phyloP scores from a whole-genome alignment of 2,329 filamentous ascomycete species.

The Sporothrix inflata region DNA sequence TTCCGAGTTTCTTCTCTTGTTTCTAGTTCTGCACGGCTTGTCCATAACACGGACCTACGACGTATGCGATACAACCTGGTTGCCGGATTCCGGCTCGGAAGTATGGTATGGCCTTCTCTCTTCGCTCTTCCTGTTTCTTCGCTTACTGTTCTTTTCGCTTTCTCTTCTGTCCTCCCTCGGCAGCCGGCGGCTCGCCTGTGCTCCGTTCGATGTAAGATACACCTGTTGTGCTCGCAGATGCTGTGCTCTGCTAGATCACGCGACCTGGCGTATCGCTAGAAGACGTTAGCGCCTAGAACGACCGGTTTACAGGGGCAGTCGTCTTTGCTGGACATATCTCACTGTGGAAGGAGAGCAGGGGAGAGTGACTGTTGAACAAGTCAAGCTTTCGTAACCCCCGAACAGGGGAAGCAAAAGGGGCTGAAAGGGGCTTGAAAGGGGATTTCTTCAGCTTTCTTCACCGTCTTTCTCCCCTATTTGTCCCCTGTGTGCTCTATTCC shows the following conservation, averaged over 20 bases:
- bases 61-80: constrained; percentile 3
- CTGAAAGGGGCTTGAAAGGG: not conserved
- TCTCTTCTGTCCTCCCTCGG: not conserved
- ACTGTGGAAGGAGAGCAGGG: not conserved
- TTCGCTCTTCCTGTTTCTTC: not conserved
- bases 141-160: not conserved
- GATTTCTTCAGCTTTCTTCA: not conserved
- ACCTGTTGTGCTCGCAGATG: not conserved
- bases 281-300: not conserved
- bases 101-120: not conserved
- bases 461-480: constrained; percentile 10
- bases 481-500: not conserved
- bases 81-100: not conserved
- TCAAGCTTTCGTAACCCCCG: not conserved
- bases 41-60: not conserved
- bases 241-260: not conserved
- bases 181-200: not conserved
- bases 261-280: not conserved
- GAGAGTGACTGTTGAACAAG: too few relatives aligned
- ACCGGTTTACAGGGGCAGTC: too few relatives aligned
- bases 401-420: not conserved
- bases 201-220: not conserved
- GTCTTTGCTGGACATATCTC: not conserved
- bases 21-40: constrained; percentile 2
- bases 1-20: not conserved